These are phyloP conservation scores for Eucalyptus cloeziana DNA, from an alignment of 345 rosid genomes.

Conservation along the genomic window DNA sequence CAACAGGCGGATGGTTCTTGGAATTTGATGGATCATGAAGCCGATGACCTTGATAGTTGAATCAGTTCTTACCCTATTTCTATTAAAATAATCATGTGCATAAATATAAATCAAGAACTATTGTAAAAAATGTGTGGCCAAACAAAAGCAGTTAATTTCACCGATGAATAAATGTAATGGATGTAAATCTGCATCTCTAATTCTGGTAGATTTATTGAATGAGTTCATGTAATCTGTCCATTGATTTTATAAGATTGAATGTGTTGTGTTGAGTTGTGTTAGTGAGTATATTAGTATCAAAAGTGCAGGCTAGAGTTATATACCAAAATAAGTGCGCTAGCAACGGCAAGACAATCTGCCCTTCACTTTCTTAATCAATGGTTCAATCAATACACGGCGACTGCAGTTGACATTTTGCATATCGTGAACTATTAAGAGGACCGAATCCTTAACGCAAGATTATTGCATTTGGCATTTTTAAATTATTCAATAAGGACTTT, in stretches of 20 bases:
- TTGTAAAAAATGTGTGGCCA: background rate
- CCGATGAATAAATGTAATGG: background rate
- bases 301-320: background rate
- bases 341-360: background rate
- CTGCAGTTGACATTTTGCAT: background rate
- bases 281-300: background rate
- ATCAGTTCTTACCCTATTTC: background rate
- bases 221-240: background rate
- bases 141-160: background rate
- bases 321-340: background rate
- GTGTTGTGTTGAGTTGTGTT: background rate
- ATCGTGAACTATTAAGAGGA: background rate
- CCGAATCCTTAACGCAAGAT: background rate
- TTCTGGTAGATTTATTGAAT: background rate
- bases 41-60: constrained; percentile 5
- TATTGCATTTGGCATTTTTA: background rate
- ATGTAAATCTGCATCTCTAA: background rate
- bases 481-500: background rate
- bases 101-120: background rate
- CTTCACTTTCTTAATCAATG: background rate
- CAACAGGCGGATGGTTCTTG: constrained; percentile 68
- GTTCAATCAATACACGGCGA: background rate
- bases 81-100: background rate
- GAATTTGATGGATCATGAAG: constrained; percentile 62
- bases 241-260: background rate